A percentile compares a stretch with the other conserved stretches of the same genome.
Conservation (phyloP, 176 grass and related monocot species). For the Bolboschoenus planiculmis region DNA sequence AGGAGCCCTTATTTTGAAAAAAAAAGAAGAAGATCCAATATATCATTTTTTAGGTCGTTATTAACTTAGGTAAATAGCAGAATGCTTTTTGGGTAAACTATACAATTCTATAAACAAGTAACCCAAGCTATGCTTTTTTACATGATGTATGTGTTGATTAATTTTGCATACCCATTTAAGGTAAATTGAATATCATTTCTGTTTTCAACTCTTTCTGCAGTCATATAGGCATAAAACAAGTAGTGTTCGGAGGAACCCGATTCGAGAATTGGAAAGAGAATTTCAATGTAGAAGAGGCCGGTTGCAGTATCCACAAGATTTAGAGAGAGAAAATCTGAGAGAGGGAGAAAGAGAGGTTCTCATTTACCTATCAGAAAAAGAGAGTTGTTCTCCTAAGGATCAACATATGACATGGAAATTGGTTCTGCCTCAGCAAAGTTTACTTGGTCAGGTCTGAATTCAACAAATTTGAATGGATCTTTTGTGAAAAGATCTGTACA, state of each 20-base stretch:
- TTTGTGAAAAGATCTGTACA: background rate
- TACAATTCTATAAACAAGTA: background rate
- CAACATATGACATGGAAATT: background rate
- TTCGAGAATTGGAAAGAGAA: conserved; percentile 77
- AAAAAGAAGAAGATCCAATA: too few relatives aligned
- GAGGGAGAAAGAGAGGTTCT: background rate
- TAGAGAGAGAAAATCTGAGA: conserved; percentile 27
- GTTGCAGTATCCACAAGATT: conserved; percentile 63
- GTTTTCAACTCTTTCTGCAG: conserved; percentile 37
- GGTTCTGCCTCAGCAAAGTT: background rate
- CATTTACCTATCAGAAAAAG: background rate
- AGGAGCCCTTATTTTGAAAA: too few relatives aligned
- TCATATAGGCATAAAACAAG: conserved; percentile 84
- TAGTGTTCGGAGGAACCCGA: conserved; percentile 66
- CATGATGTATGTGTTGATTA: background rate
- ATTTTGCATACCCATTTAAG: background rate
- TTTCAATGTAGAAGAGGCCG: conserved; percentile 64
- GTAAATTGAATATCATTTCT: conserved; percentile 9
- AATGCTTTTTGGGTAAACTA: background rate
- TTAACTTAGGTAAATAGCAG: too few relatives aligned
- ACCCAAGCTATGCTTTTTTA: background rate
- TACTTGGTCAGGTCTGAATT: background rate
- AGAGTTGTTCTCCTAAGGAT: background rate
- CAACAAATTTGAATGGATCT: background rate
- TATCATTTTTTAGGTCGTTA: too few relatives aligned